Evolutionary conservation across 2,329 filamentous ascomycete species (phyloP).

Genomic region (Beauveria medogensis): DNA sequence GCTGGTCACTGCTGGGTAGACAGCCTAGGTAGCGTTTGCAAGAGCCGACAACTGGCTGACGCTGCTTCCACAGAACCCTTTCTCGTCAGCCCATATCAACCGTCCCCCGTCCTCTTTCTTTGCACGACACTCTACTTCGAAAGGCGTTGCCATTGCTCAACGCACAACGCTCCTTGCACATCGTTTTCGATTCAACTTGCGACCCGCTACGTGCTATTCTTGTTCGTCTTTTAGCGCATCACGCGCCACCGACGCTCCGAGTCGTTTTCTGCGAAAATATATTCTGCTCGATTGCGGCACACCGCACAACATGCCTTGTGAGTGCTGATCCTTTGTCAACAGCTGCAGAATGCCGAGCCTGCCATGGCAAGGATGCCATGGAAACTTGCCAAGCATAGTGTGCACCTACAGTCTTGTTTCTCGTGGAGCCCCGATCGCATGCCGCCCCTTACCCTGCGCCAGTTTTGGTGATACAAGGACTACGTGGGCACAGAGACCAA

Average conservation of each 20-base stretch:
- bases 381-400: neutral
- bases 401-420: neutral
- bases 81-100: neutral
- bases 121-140: neutral
- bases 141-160: neutral
- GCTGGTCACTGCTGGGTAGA: no score
- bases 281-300: neutral
- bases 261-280: neutral
- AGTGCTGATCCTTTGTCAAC: neutral
- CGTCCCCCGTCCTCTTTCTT: neutral
- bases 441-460: neutral
- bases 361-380: neutral
- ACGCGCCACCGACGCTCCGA: neutral
- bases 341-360: neutral
- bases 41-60: neutral
- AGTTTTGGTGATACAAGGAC: neutral
- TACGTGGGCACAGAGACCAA: neutral
- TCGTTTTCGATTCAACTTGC: neutral
- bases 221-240: neutral
- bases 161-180: neutral
- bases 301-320: conserved; percentile 10
- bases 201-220: neutral
- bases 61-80: neutral
- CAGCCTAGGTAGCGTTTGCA: neutral
- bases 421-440: neutral